phyloP scores from a whole-genome alignment of 768 basidiomycete species.

The Polyporus arcularius region DNA sequence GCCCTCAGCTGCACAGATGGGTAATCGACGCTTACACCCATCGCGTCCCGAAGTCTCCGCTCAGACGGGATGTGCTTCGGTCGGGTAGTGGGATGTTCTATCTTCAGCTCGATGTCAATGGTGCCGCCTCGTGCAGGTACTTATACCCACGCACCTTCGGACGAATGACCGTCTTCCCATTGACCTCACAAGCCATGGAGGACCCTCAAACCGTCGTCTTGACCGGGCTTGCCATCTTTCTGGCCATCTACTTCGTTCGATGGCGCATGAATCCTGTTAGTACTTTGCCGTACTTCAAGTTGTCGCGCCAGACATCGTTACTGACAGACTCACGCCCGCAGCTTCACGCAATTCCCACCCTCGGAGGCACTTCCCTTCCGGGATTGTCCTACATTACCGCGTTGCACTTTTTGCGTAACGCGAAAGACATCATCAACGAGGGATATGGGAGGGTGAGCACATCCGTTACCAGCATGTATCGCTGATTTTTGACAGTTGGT shows the following conservation, averaged over 20 bases:
- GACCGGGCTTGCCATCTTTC: not conserved
- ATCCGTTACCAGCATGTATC: not conserved
- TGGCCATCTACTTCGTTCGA: not conserved
- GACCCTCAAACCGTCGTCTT: not conserved
- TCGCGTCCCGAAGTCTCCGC: too few species aligned
- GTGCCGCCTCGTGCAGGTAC: not conserved
- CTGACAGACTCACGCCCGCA: not conserved
- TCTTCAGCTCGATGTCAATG: too few species aligned
- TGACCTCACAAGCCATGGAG: not conserved
- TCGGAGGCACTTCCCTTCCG: slow-evolving; percentile 13
- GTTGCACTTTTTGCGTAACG: slow-evolving; percentile 8
- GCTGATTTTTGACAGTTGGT: not conserved
- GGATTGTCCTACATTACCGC: slow-evolving; percentile 21
- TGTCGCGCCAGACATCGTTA: not conserved
- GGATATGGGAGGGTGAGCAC: slow-evolving; percentile 20
- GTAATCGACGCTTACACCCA: too few species aligned
- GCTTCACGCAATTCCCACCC: slow-evolving; percentile 21
- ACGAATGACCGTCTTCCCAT: not conserved
- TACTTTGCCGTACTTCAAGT: not conserved
- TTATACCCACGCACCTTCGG: not conserved
- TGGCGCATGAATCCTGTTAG: not conserved
- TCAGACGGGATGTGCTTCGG: too few species aligned
- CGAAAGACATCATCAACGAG: slow-evolving; percentile 10
- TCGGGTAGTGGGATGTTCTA: too few species aligned
- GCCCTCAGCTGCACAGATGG: too few species aligned